Evolutionary conservation across 768 basidiomycete species (phyloP), one percentile per base, ranked within the genome.

Genomic region (Dacryopinax spathularia): DNA sequence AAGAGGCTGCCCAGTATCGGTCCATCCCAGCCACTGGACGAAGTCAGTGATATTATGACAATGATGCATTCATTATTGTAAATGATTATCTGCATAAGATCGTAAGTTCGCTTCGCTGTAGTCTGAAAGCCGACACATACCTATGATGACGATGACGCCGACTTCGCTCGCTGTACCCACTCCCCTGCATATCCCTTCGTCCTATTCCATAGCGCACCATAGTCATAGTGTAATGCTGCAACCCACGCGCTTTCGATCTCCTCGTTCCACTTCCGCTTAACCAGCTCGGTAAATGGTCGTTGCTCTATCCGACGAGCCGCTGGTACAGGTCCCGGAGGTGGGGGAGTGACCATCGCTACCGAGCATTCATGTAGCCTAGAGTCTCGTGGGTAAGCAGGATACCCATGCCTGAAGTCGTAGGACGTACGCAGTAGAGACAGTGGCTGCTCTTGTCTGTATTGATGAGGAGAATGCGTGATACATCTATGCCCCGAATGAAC

Each of bases 201-300:
- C 48, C 48, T 22, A 56, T 29, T 56, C 48, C 48, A 56, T 13
- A 56, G 48, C 29, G 25, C 48, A 5, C 25, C 48, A 29, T 56
- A 56, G 25, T 56, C 48, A 31, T 56, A 56, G 29, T 56, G 48
- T 18, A 56, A 18, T 27, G 48, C 48, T 29, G 48, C 10, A 56
- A 13, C 48, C 48, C 48, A 56, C 31, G 48, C 48, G 25, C 48
- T 56, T 29, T 56, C 48, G 48, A 56, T 56, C 48, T 56, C 48
- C 29, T 56, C 48, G 29, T 56, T 56, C 48, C 48, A 56, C 18
- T 56, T 56, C 15, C 48, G 48, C 48, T 56, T 56, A 6, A 56
- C 25, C 48, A 56, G 25, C 48, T 56, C 48, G 15, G 48, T 56
- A 29, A 56, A 56, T 15, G 48, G 48, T 18, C 48, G 48, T 29